Percentiles rank a stretch among this genome's conserved stretches.
Evolutionary conservation across 805 yeast species (phyloP).

Genomic region (Yamadazyma kitorensis): DNA sequence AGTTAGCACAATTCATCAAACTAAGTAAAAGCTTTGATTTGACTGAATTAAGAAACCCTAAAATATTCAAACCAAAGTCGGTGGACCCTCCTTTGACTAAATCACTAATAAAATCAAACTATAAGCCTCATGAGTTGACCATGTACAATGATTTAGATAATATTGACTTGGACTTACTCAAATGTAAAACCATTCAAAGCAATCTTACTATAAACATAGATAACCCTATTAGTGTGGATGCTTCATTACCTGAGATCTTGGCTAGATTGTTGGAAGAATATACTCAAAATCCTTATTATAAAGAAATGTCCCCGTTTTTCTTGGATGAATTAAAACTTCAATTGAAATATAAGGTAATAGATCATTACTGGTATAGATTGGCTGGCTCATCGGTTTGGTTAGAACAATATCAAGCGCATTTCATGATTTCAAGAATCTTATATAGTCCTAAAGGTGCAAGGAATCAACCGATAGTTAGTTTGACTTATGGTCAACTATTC

Average conservation of each 20-base stretch:
- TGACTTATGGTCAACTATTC: constrained; percentile 44
- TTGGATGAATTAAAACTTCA: constrained; percentile 21
- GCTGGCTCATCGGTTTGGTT: constrained; percentile 55
- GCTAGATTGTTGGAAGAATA: constrained; percentile 11
- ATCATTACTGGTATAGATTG: constrained; percentile 43
- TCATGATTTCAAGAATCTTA: constrained; percentile 45
- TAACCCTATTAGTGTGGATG: constrained; percentile 13
- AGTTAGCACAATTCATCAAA: constrained; percentile 7
- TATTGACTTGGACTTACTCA: constrained; percentile 9
- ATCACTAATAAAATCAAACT: constrained; percentile 7
- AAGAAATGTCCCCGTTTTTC: constrained; percentile 27
- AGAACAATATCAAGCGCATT: constrained; percentile 48
- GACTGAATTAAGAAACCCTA: constrained; percentile 9
- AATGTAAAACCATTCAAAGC: constrained; percentile 7
- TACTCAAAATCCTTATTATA: constrained; percentile 19
- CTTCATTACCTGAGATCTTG: constrained; percentile 13
- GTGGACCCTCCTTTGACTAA: constrained; percentile 5
- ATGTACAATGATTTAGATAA: constrained; percentile 12
- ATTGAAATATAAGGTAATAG: constrained; percentile 19
- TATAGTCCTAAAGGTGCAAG: constrained; percentile 31
- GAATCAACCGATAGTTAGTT: constrained; percentile 37
- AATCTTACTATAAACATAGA: constrained; percentile 12
- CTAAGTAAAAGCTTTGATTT: constrained; percentile 11
- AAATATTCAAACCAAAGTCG: constrained; percentile 7
- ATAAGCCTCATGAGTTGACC: constrained; percentile 11